These are phyloP conservation scores for Xylariomycetidae sp. DNA, from an alignment of 2,329 filamentous ascomycete genomes.

Conservation along the genomic window DNA sequence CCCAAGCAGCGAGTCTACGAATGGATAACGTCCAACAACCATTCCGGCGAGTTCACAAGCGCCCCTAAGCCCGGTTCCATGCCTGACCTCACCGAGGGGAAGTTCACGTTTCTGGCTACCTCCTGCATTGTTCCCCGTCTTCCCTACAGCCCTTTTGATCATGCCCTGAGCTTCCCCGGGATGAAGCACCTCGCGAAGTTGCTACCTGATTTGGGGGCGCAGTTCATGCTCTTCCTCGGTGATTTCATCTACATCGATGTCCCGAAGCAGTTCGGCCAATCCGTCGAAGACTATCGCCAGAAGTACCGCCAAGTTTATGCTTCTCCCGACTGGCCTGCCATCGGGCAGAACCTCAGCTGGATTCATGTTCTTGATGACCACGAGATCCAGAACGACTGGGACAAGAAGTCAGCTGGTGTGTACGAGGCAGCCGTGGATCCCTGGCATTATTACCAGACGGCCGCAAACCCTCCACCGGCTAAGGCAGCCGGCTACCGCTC, in stretches of 20 bases:
- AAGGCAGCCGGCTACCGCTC: constrained; percentile 38
- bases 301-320: constrained; percentile 96
- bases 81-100: constrained; percentile 54
- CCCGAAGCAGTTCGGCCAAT: constrained; percentile 68
- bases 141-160: constrained; percentile 79
- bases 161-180: constrained; percentile 76
- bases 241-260: constrained; percentile 93
- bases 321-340: constrained; percentile 80
- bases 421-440: constrained; percentile 77
- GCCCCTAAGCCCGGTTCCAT: constrained; percentile 64
- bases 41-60: constrained; percentile 73
- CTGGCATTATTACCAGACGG: constrained; percentile 79
- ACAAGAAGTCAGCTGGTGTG: constrained; percentile 70
- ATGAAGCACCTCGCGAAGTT: constrained; percentile 70
- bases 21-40: constrained; percentile 82
- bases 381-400: constrained; percentile 94
- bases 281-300: constrained; percentile 71
- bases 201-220: constrained; percentile 64
- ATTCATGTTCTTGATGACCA: constrained; percentile 96
- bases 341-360: constrained; percentile 82
- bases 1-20: constrained; percentile 70
- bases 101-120: constrained; percentile 85
- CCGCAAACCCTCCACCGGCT: constrained; percentile 72
- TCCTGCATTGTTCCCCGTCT: constrained; percentile 91
- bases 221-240: constrained; percentile 76